phyloP scores from a whole-genome alignment of 1,284 basidiomycete genomes.

The Pholiota adiposa region DNA sequence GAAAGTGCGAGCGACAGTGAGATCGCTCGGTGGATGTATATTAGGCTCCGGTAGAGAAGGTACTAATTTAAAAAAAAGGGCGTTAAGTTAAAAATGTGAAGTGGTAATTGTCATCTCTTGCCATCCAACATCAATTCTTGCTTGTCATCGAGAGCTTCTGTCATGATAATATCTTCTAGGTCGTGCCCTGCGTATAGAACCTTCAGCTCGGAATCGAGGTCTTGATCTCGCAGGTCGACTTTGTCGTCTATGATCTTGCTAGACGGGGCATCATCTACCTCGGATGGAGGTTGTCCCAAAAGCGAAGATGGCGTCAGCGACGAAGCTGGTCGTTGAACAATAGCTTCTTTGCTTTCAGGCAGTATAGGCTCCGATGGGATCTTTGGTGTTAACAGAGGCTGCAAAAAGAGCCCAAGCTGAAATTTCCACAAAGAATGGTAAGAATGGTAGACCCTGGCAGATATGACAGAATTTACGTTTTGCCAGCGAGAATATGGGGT shows the following conservation, averaged over 20 bases:
- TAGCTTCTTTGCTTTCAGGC: background rate
- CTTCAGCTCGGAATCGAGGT: constrained; percentile 27
- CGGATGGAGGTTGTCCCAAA: constrained; percentile 26
- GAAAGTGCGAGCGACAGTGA: constrained; percentile 40
- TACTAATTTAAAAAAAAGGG: constrained; percentile 40
- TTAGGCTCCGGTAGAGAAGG: constrained; percentile 57
- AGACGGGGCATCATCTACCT: constrained; percentile 1
- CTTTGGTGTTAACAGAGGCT: constrained; percentile 9
- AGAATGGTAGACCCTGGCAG: background rate
- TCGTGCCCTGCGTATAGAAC: constrained; percentile 28
- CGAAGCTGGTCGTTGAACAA: background rate
- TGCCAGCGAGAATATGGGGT: constrained; percentile 30
- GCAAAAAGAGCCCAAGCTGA: constrained; percentile 23
- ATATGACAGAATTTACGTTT: constrained; percentile 28
- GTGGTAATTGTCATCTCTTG: constrained; percentile 11
- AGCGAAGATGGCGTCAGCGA: constrained; percentile 22
- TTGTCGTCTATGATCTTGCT: background rate
- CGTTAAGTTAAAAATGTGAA: background rate
- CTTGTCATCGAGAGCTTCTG: constrained; percentile 58
- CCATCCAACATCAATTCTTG: constrained; percentile 42
- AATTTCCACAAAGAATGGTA: background rate
- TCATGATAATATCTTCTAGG: constrained; percentile 46
- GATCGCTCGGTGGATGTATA: constrained; percentile 34
- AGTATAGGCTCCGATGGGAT: background rate
- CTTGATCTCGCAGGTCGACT: constrained; percentile 15